Evolutionary conservation across 768 basidiomycete species (phyloP).

Genomic region (Termitomyces sp.): DNA sequence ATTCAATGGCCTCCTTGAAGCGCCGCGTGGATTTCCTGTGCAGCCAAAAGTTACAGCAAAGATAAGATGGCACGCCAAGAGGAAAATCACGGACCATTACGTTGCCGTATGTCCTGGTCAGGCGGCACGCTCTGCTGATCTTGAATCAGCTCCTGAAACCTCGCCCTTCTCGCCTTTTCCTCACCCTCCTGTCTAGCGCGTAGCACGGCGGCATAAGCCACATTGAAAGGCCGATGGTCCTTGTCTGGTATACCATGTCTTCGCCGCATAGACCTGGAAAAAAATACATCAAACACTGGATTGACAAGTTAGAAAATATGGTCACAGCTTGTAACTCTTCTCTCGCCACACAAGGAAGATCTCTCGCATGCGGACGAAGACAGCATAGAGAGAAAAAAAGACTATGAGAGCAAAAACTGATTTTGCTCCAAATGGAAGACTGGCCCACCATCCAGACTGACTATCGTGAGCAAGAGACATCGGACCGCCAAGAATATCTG

Average conservation of each 20-base stretch:
- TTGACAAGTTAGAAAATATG: conserved; percentile 9
- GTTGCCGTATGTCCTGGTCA: conserved; percentile 40
- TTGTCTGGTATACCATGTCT: conserved; percentile 80
- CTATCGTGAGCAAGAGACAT: conserved; percentile 32
- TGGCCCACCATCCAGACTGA: conserved; percentile 25
- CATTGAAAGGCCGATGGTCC: conserved; percentile 80
- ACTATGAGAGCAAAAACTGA: conserved; percentile 28
- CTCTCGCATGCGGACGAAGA: conserved; percentile 35
- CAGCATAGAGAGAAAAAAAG: conserved; percentile 32
- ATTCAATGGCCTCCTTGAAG: conserved; percentile 15
- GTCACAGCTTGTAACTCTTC: conserved; percentile 59
- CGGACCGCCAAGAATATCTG: conserved; percentile 67
- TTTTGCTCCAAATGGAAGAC: conserved; percentile 35
- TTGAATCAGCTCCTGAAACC: conserved; percentile 29
- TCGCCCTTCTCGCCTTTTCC: conserved; percentile 22
- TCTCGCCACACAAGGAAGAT: conserved; percentile 56
- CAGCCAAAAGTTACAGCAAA: conserved; percentile 10
- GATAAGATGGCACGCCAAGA: conserved; percentile 19
- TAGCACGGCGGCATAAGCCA: conserved; percentile 75
- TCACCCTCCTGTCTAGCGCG: conserved; percentile 51
- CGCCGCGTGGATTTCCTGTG: conserved; percentile 17
- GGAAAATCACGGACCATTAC: conserved; percentile 32
- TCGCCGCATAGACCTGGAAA: conserved; percentile 61
- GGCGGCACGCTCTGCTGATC: conserved; percentile 30
- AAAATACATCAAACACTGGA: conserved; percentile 13